Evolutionary conservation across 2,329 filamentous ascomycete genomes (phyloP).

Genomic region (Sporothrix mexicana): DNA sequence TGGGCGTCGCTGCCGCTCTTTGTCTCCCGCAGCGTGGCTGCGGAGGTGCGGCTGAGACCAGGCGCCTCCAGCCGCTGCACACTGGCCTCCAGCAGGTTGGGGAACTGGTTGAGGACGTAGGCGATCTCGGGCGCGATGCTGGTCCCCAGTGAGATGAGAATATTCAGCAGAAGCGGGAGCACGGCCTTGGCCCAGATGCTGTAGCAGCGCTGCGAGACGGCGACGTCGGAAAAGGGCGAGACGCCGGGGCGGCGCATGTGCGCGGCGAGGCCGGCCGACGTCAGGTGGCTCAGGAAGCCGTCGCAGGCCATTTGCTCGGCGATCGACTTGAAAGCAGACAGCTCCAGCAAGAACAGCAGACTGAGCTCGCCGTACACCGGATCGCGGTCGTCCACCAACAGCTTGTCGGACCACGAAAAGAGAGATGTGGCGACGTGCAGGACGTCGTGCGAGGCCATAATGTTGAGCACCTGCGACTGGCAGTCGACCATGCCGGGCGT

Average conservation of each 20-base stretch:
- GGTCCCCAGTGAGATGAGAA: slow-evolving; percentile 79
- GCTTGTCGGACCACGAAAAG: slow-evolving; percentile 90
- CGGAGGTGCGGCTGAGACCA: slow-evolving; percentile 54
- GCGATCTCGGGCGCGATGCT: slow-evolving; percentile 84
- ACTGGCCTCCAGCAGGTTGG: slow-evolving; percentile 74
- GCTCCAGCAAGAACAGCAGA: slow-evolving; percentile 83
- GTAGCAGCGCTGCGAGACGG: slow-evolving; percentile 75
- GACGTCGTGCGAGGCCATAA: slow-evolving; percentile 72
- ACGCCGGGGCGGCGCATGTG: slow-evolving; percentile 74
- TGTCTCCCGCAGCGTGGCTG: neutral
- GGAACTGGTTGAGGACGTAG: slow-evolving; percentile 88
- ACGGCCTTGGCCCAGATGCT: slow-evolving; percentile 89
- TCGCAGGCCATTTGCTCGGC: slow-evolving; percentile 92
- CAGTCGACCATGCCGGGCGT: slow-evolving; percentile 77
- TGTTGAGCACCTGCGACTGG: slow-evolving; percentile 72
- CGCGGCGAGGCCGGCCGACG: slow-evolving; percentile 77
- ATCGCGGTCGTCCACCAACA: slow-evolving; percentile 70
- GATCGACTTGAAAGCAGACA: slow-evolving; percentile 79
- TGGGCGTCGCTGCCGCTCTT: slow-evolving; percentile 45
- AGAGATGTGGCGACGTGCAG: slow-evolving; percentile 83
- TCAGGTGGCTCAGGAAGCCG: slow-evolving; percentile 78
- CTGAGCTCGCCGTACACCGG: slow-evolving; percentile 94
- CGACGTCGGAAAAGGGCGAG: slow-evolving; percentile 77
- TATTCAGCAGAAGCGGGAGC: slow-evolving; percentile 84
- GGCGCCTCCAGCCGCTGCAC: slow-evolving; percentile 72